A percentile compares a stretch with the other conserved stretches of the same genome.
Conservation (phyloP, 495 filamentous ascomycete genomes). For the Annulohypoxylon nitens region DNA sequence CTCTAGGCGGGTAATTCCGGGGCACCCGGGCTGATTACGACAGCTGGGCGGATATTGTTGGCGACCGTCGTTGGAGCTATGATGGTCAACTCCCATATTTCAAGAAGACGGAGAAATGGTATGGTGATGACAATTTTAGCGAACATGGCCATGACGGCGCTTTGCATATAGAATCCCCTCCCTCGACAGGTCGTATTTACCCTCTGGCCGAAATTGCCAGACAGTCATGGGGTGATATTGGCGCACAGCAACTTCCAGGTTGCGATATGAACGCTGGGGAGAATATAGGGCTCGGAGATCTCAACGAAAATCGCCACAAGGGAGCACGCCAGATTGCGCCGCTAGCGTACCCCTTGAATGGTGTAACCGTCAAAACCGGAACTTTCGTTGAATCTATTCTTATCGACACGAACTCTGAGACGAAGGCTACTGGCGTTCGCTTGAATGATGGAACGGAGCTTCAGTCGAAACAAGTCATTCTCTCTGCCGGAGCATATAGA, state of each 20-base stretch:
- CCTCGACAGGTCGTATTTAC: constrained; percentile 51
- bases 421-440: constrained; percentile 59
- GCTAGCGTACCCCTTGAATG: constrained; percentile 49
- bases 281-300: constrained; percentile 70
- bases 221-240: constrained; percentile 60
- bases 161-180: constrained; percentile 62
- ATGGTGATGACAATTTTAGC: constrained; percentile 28
- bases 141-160: constrained; percentile 65
- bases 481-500: constrained; percentile 68
- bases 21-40: constrained; percentile 61
- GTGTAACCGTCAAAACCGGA: constrained; percentile 61
- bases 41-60: constrained; percentile 52
- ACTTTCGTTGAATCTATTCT: constrained; percentile 63
- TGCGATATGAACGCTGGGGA: constrained; percentile 57
- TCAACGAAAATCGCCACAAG: constrained; percentile 63
- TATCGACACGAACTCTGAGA: constrained; percentile 59
- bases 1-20: constrained; percentile 52
- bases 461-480: constrained; percentile 65
- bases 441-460: constrained; percentile 53
- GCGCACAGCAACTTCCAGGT: constrained; percentile 57
- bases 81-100: constrained; percentile 54
- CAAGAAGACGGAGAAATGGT: constrained; percentile 48
- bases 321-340: constrained; percentile 55
- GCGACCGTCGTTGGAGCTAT: constrained; percentile 53
- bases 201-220: constrained; percentile 47